Base-by-base conservation (phyloP, 2,329 filamentous ascomycete species). In the Chaetomiaceae sp. region DNA sequence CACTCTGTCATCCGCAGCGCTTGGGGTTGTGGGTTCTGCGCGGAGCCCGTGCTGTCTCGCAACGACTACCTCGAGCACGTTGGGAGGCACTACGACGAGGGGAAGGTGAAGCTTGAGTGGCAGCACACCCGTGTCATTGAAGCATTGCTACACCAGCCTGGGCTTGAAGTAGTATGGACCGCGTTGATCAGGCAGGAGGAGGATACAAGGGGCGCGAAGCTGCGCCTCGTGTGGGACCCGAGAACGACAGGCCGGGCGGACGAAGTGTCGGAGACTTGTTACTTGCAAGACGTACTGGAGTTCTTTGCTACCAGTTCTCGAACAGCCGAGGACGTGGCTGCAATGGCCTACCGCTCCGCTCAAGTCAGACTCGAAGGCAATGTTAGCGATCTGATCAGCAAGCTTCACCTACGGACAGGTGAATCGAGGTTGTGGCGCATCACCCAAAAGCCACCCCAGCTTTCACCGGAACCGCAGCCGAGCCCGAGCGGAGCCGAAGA, bases 51-150 rank as follows among this genome's bases (percentile, higher is more conserved):
- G 4, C 18, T 22, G 5, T 53, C 51, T 1, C 49, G 51, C 14
- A 27, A n/a, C 27, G 51, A 50, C 24, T 57, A 55, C 19, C 50
- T 66, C 1, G 59, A 63, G 18, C 55, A 57, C 11, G 40, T 64
- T 8, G 54, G 52, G 17, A 19, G 30, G 2, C 50, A 58, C 18
- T 52, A 51, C 38, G 56, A 58, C 27, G 49, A 57, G 4, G 52
- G 52, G 6, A 44, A 41, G 14, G 46, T 46, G 10, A 45, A 17
- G 29, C 24, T 33, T 5, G 47, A 55, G 6, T 58, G 56, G 55
- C 48, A 55, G 30, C 54, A 53, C 18, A 50, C 49, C 6, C 41
- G 45, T 5, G 56, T 56, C 34, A 55, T 58, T 32, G 51, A 53
- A 35, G 55, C 45, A 2, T 35, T 58, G 22, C 45, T 58, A 10